These are phyloP conservation scores for Ascochyta rabiei DNA, from an alignment of 2,329 filamentous ascomycete species.

Conservation along the genomic window DNA sequence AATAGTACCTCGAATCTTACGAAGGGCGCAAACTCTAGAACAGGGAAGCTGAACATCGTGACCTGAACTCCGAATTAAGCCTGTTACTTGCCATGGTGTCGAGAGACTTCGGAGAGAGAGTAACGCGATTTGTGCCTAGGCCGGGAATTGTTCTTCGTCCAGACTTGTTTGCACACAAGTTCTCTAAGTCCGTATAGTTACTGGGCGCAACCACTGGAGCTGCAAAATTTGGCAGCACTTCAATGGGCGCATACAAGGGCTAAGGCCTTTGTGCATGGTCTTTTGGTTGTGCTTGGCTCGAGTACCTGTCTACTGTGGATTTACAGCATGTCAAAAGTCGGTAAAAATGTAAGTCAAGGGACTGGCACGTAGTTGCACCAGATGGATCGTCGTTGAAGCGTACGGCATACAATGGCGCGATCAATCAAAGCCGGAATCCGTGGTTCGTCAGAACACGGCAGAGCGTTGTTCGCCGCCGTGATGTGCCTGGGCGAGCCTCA, in stretches of 20 bases:
- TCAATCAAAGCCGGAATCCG: not conserved
- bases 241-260: not conserved
- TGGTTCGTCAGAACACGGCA: not conserved
- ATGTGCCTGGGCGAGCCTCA: conserved; percentile 2
- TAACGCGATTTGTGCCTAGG: no score
- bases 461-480: not conserved
- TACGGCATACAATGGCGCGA: conserved; percentile 3
- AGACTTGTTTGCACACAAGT: no score
- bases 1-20: not conserved
- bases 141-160: no score
- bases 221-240: not conserved
- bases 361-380: not conserved
- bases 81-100: no score
- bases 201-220: not conserved
- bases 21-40: not conserved
- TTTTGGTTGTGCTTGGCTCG: not conserved
- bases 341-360: not conserved
- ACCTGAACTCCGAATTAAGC: not conserved
- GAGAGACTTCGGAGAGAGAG: no score
- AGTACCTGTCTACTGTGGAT: not conserved
- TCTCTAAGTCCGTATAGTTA: no score
- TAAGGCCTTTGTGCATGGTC: not conserved
- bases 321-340: not conserved
- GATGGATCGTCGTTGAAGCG: conserved; percentile 4
- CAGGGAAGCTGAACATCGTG: not conserved